A percentile compares a stretch with the other conserved stretches of the same genome.
These are phyloP conservation scores for Neonectria coccinea DNA, from an alignment of 2,329 filamentous ascomycete species.

Conservation along the genomic window DNA sequence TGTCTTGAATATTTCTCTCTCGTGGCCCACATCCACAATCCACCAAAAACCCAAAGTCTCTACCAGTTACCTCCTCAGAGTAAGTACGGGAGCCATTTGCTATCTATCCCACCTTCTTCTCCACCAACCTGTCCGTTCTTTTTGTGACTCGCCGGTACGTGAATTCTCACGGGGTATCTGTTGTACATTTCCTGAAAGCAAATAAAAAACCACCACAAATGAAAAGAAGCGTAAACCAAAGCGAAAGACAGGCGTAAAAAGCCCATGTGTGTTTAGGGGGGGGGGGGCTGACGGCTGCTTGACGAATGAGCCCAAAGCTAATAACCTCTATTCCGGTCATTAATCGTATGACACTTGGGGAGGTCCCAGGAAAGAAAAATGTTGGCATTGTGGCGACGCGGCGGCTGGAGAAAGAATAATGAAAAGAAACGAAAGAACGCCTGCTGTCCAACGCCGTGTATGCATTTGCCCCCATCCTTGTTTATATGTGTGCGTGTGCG, in stretches of 20 bases:
- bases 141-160: conserved; percentile 32
- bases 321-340: conserved; percentile 8
- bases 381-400: conserved; percentile 22
- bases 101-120: conserved; percentile 16
- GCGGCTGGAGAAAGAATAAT: conserved; percentile 26
- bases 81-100: conserved; percentile 22
- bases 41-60: conserved; percentile 29
- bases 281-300: conserved; percentile 4
- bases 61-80: conserved; percentile 31
- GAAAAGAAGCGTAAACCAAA: conserved; percentile 31
- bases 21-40: conserved; percentile 21
- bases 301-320: conserved; percentile 3
- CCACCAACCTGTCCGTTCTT: conserved; percentile 15
- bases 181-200: conserved; percentile 44
- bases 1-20: conserved; percentile 24
- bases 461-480: conserved; percentile 34
- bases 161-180: conserved; percentile 46
- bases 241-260: conserved; percentile 2
- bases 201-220: conserved; percentile 38
- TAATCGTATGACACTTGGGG: conserved; percentile 7
- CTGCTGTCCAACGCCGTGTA: conserved; percentile 43
- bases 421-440: conserved; percentile 33
- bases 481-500: conserved; percentile 34
- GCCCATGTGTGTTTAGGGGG: background rate
- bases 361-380: conserved; percentile 11